These are phyloP conservation scores for Tulasnella sp. DNA, from an alignment of 768 basidiomycete genomes.

Conservation along the genomic window DNA sequence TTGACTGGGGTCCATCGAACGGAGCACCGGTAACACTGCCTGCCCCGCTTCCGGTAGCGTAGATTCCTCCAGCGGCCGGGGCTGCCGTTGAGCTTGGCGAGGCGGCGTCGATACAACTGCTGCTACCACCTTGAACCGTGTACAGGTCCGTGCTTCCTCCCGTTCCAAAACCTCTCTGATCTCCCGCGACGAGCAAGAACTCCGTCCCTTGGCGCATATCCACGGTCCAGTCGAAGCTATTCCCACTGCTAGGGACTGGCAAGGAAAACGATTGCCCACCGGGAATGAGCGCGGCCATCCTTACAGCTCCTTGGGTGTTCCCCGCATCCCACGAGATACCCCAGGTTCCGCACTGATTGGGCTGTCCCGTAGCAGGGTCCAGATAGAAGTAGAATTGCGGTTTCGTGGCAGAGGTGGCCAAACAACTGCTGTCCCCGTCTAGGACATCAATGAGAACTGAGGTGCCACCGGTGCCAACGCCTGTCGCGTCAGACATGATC, in stretches of 20 bases:
- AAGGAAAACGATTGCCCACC: conserved; percentile 27
- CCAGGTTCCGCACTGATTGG: conserved; percentile 24
- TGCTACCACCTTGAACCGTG: conserved; percentile 20
- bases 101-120: conserved; percentile 25
- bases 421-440: conserved; percentile 26
- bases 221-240: conserved; percentile 27
- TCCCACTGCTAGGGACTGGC: conserved; percentile 11
- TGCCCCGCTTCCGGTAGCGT: conserved; percentile 28
- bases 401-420: conserved; percentile 25
- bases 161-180: conserved; percentile 28
- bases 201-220: conserved; percentile 27
- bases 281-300: conserved; percentile 26
- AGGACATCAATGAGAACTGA: conserved; percentile 26
- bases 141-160: conserved; percentile 25
- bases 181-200: conserved; percentile 26
- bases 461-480: conserved; percentile 31
- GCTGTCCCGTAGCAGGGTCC: conserved; percentile 16
- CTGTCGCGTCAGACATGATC: conserved; percentile 30
- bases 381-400: conserved; percentile 30
- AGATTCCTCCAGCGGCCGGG: conserved; percentile 29
- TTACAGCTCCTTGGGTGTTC: conserved; percentile 24
- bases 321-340: conserved; percentile 21
- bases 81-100: conserved; percentile 27
- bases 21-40: conserved; percentile 27
- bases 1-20: conserved; percentile 1